These are phyloP conservation scores for Aspergillus ellipticus DNA, from an alignment of 495 filamentous ascomycete genomes.

Conservation along the genomic window DNA sequence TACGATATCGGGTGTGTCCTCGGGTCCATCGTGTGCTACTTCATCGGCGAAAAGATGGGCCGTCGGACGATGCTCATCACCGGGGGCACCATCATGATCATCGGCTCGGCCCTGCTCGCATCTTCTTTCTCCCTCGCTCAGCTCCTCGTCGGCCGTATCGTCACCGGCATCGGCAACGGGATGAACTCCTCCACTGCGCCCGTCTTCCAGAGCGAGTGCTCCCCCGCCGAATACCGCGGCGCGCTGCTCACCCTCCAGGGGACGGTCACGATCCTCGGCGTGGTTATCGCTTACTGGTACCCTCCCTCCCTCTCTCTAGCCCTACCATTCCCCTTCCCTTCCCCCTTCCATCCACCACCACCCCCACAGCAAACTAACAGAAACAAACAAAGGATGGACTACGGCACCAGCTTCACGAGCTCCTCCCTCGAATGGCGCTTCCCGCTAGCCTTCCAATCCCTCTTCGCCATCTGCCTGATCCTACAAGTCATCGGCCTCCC, in stretches of 20 bases:
- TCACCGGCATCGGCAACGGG: slow-evolving; percentile 50
- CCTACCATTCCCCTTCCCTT: too few species aligned
- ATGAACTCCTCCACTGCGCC: slow-evolving; percentile 50
- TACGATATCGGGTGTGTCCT: slow-evolving; percentile 47
- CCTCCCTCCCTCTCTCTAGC: too few species aligned
- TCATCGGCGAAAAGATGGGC: slow-evolving; percentile 39
- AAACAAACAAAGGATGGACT: slow-evolving; percentile 49
- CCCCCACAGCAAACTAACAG: slow-evolving; percentile 9
- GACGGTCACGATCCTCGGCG: slow-evolving; percentile 40
- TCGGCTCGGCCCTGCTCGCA: slow-evolving; percentile 40
- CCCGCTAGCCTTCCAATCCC: slow-evolving; percentile 55
- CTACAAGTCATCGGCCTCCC: slow-evolving; percentile 60
- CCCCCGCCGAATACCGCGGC: slow-evolving; percentile 56
- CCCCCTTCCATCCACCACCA: too few species aligned
- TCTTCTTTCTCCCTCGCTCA: slow-evolving; percentile 45
- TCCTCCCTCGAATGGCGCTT: slow-evolving; percentile 53
- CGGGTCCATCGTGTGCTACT: slow-evolving; percentile 39
- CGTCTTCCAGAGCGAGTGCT: slow-evolving; percentile 52
- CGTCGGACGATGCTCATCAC: slow-evolving; percentile 40
- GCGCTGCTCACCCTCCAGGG: slow-evolving; percentile 51
- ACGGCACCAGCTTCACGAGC: slow-evolving; percentile 49
- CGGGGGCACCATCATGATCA: slow-evolving; percentile 40
- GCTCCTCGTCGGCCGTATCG: slow-evolving; percentile 47
- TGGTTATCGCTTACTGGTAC: slow-evolving; percentile 44
- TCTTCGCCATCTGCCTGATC: slow-evolving; percentile 54